phyloP scores from a whole-genome alignment of 2,329 filamentous ascomycete genomes.

The Ascochyta pisi region DNA sequence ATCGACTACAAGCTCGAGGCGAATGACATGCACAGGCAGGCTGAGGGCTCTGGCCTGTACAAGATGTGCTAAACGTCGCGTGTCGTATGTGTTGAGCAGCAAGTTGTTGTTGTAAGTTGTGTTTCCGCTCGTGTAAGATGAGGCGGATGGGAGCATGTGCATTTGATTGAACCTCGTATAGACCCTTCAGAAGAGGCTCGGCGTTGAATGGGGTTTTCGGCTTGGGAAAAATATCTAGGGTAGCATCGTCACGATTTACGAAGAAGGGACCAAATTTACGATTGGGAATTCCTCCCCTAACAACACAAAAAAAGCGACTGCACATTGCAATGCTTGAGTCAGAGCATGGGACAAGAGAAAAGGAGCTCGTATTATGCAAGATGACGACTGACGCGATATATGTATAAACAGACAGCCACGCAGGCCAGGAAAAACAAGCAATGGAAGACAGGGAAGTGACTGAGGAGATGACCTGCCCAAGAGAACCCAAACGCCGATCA shows the following conservation, averaged over 20 bases:
- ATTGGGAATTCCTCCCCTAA: conserved; percentile 48
- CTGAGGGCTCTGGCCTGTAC: conserved; percentile 77
- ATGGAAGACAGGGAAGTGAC: background rate
- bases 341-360: no score
- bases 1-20: conserved; percentile 84
- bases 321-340: no score
- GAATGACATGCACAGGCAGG: conserved; percentile 71
- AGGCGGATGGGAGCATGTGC: conserved; percentile 8
- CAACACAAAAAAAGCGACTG: conserved; percentile 11
- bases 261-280: conserved; percentile 45
- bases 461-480: background rate
- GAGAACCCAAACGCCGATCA: conserved; percentile 12
- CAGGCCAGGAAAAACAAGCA: background rate
- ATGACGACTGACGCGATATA: background rate
- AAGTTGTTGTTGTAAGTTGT: background rate
- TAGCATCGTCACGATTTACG: conserved; percentile 42
- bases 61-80: conserved; percentile 62
- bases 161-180: conserved; percentile 18
- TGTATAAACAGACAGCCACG: background rate
- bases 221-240: conserved; percentile 37
- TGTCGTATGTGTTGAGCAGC: background rate
- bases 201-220: conserved; percentile 12
- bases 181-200: conserved; percentile 15
- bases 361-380: no score
- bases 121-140: conserved; percentile 1